These are phyloP conservation scores for Senna siamea DNA, from an alignment of 306 rosid species.

Conservation along the genomic window DNA sequence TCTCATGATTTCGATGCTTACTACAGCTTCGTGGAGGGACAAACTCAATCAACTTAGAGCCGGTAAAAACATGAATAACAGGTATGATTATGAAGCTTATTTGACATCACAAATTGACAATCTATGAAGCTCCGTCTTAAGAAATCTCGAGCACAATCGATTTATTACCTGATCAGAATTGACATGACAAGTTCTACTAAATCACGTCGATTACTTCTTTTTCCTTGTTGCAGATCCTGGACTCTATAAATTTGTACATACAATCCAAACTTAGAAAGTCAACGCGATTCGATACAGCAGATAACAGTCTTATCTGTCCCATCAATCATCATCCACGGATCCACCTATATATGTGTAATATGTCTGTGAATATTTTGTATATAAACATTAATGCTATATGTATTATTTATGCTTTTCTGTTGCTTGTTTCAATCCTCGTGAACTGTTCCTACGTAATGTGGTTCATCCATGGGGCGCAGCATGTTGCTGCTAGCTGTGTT, in stretches of 20 bases:
- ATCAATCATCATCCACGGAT: background rate
- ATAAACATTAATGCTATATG: constrained; percentile 32
- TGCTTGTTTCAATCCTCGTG: constrained; percentile 20
- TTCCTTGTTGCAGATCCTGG: constrained; percentile 47
- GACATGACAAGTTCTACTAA: too few relatives aligned
- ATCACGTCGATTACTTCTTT: background rate
- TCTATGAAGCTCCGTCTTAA: background rate
- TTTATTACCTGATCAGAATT: background rate
- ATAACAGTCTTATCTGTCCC: constrained; percentile 17
- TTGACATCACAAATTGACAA: constrained; percentile 6
- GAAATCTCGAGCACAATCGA: background rate
- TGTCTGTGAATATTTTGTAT: constrained; percentile 45
- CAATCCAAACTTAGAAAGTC: constrained; percentile 28
- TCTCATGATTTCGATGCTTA: constrained; percentile 34
- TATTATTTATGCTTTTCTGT: constrained; percentile 21
- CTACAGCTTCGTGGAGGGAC: constrained; percentile 56
- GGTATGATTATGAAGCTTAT: constrained; percentile 33
- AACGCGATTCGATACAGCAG: constrained; percentile 28
- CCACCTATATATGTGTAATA: background rate
- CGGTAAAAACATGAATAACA: constrained; percentile 45
- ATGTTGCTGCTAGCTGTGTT: constrained; percentile 23
- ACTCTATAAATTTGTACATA: constrained; percentile 29
- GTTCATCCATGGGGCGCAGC: constrained; percentile 25
- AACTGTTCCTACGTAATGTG: constrained; percentile 35
- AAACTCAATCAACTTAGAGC: constrained; percentile 51